Percentiles rank a stretch among this genome's conserved stretches.
These are phyloP conservation scores for Sarocladium brachiariae DNA, from an alignment of 2,329 filamentous ascomycete genomes.

Conservation along the genomic window DNA sequence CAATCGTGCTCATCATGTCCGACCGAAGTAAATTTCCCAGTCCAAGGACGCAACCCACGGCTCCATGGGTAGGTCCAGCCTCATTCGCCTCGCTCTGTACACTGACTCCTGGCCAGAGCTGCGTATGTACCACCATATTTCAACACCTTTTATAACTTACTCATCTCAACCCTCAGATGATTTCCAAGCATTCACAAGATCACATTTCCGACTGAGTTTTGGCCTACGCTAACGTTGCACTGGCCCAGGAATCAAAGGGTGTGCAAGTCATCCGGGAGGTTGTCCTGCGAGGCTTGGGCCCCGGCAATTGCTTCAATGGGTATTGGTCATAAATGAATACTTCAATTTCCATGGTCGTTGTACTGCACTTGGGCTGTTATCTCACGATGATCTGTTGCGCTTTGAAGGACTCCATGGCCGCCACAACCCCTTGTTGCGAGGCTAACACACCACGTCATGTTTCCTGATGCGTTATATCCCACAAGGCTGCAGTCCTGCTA, in stretches of 20 bases:
- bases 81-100: not conserved
- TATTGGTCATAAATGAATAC: not conserved
- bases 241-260: no score
- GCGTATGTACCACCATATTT: slow-evolving; percentile 3
- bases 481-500: slow-evolving; percentile 28
- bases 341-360: not conserved
- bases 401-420: not conserved
- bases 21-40: not conserved
- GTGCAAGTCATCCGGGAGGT: no score
- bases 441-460: not conserved
- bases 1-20: not conserved
- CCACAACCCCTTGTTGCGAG: not conserved
- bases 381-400: not conserved
- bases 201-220: not conserved
- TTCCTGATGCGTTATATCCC: not conserved
- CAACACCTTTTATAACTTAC: not conserved
- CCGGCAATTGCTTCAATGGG: no score
- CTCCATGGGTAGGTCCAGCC: no score
- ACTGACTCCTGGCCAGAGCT: not conserved
- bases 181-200: not conserved
- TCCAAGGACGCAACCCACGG: no score
- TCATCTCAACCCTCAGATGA: not conserved
- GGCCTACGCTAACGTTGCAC: not conserved
- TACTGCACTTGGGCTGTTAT: not conserved
- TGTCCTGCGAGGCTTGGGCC: no score